Evolutionary conservation across 2,329 filamentous ascomycete species (phyloP).

Genomic region (Colletotrichum tropicicola): DNA sequence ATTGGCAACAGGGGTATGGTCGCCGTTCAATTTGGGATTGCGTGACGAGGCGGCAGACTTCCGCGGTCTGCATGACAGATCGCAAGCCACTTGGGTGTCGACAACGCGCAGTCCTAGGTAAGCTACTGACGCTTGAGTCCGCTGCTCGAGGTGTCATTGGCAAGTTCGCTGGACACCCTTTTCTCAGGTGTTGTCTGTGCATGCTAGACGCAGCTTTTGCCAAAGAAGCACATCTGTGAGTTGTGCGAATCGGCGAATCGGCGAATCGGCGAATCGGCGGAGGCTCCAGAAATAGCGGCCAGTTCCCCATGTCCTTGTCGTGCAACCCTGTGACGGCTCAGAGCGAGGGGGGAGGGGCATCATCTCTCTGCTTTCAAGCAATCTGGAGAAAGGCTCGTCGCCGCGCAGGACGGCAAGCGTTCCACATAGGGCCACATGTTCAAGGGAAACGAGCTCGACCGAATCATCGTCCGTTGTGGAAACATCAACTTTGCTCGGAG

Average conservation of each 20-base stretch:
- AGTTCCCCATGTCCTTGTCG: not conserved
- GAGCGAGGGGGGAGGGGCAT: not conserved
- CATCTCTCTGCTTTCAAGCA: not conserved
- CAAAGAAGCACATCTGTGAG: not conserved
- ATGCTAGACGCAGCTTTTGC: not conserved
- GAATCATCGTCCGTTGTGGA: too few relatives aligned
- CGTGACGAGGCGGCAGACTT: constrained; percentile 11
- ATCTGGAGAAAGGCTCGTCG: constrained; percentile 7
- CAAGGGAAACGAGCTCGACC: too few relatives aligned
- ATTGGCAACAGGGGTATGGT: not conserved
- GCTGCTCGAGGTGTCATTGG: too few relatives aligned
- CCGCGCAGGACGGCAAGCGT: too few relatives aligned
- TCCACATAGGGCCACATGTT: too few relatives aligned
- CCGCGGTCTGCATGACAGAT: constrained; percentile 5
- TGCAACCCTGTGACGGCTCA: constrained; percentile 8
- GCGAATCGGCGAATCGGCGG: not conserved
- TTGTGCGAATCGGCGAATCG: not conserved
- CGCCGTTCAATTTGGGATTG: not conserved
- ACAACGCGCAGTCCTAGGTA: not conserved
- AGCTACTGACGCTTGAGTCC: not conserved
- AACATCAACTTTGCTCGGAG: too few relatives aligned
- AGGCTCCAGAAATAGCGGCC: constrained; percentile 12
- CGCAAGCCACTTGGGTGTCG: not conserved
- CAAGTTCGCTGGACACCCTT: too few relatives aligned
- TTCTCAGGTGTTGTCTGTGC: not conserved